These are phyloP conservation scores for Pseudozyma sp. DNA, from an alignment of 1,284 basidiomycete genomes.

Conservation along the genomic window DNA sequence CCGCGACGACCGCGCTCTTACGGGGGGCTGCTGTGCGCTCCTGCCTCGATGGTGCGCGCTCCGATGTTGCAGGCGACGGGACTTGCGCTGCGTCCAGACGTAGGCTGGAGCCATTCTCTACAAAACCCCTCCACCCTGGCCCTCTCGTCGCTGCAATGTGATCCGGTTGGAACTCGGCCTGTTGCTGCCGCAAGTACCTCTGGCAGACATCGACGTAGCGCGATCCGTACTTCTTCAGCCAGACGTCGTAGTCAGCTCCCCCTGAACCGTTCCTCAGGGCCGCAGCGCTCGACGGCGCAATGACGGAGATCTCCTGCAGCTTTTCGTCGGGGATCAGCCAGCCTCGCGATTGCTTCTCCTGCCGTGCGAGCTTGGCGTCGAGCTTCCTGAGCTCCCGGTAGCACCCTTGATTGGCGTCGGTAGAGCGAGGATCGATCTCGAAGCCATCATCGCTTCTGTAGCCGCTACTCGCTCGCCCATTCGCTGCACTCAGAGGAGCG, in stretches of 20 bases:
- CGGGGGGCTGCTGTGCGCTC: constrained; percentile 11
- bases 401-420: constrained; percentile 17
- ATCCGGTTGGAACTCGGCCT: background rate
- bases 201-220: constrained; percentile 38
- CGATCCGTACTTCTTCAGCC: constrained; percentile 20
- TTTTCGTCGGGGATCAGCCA: constrained; percentile 26
- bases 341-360: constrained; percentile 11
- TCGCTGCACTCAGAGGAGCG: constrained; percentile 1
- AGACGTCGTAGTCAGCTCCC: background rate
- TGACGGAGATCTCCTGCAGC: constrained; percentile 26
- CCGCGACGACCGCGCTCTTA: constrained; percentile 21
- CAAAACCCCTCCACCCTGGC: constrained; percentile 2
- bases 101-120: background rate
- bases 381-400: constrained; percentile 33
- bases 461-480: background rate
- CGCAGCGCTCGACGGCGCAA: constrained; percentile 16
- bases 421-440: constrained; percentile 28
- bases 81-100: background rate
- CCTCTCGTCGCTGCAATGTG: constrained; percentile 3
- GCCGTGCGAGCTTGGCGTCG: constrained; percentile 19
- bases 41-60: background rate
- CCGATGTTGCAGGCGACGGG: background rate
- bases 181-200: constrained; percentile 3
- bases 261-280: constrained; percentile 2
- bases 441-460: constrained; percentile 16